These are phyloP conservation scores for Talaromyces sp. DNA, from an alignment of 2,329 filamentous ascomycete genomes.

Conservation along the genomic window DNA sequence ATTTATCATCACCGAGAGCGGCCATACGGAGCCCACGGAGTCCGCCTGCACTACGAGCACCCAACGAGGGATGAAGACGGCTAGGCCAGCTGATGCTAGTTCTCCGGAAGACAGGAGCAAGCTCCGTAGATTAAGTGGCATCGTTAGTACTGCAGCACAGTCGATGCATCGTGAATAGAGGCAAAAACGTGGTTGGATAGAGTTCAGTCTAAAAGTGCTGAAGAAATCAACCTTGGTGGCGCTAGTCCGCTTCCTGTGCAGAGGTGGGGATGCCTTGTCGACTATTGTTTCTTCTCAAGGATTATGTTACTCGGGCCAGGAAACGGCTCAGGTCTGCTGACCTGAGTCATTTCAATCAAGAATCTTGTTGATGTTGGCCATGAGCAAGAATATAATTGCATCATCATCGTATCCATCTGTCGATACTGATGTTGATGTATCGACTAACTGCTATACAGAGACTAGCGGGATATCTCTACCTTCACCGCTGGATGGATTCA, in stretches of 20 bases:
- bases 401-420: background rate
- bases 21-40: background rate
- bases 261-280: background rate
- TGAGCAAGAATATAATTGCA: background rate
- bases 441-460: background rate
- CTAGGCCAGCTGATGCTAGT: background rate
- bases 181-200: constrained; percentile 13
- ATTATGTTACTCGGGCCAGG: too few relatives aligned
- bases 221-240: constrained; percentile 1
- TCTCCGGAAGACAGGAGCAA: background rate
- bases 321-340: too few relatives aligned
- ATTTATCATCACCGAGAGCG: background rate
- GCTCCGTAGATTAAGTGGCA: constrained; percentile 1
- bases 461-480: background rate
- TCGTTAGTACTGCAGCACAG: background rate
- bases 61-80: background rate
- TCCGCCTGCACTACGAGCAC: background rate
- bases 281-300: background rate
- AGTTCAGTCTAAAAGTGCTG: background rate
- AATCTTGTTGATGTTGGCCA: background rate
- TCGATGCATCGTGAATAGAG: constrained; percentile 3
- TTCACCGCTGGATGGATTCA: background rate
- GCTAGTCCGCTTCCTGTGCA: background rate
- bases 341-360: background rate
- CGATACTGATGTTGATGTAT: background rate